Percentiles rank a stretch among this genome's conserved stretches.
phyloP scores from a whole-genome alignment of 257 asterid species.

The Dorcoceras hygrometricum region DNA sequence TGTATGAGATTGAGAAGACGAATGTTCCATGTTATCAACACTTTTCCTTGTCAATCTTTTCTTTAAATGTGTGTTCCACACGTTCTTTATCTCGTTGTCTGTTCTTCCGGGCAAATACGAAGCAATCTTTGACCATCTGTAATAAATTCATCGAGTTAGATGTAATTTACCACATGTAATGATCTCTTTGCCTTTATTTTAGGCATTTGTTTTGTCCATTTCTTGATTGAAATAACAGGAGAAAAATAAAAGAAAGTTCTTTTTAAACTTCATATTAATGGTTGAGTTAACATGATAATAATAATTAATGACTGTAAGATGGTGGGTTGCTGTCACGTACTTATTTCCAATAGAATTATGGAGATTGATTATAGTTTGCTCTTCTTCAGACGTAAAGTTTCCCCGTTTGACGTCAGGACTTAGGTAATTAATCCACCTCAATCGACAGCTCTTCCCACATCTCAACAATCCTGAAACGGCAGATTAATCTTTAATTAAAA shows the following conservation, averaged over 20 bases:
- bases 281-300: not conserved
- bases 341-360: conserved; percentile 60
- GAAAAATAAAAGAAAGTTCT: too few relatives aligned
- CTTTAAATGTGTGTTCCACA: conserved; percentile 78
- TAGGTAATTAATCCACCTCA: conserved; percentile 84
- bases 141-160: not conserved
- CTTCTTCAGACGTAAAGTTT: conserved; percentile 59
- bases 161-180: not conserved
- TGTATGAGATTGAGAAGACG: conserved; percentile 26
- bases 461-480: conserved; percentile 48
- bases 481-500: not conserved
- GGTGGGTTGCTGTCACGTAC: conserved; percentile 33
- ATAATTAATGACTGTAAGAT: not conserved
- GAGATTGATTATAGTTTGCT: conserved; percentile 55
- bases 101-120: conserved; percentile 75
- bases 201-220: too few relatives aligned
- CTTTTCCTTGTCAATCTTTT: conserved; percentile 31
- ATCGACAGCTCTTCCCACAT: conserved; percentile 78
- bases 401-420: conserved; percentile 80
- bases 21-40: not conserved
- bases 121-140: conserved; percentile 85
- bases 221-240: too few relatives aligned
- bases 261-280: too few relatives aligned
- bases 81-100: conserved; percentile 78
- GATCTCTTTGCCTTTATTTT: too few relatives aligned